Percentiles rank a stretch among this genome's conserved stretches.
Conservation (phyloP, 1,284 basidiomycete genomes). For the Microbotryum lychnidis-dioicae region DNA sequence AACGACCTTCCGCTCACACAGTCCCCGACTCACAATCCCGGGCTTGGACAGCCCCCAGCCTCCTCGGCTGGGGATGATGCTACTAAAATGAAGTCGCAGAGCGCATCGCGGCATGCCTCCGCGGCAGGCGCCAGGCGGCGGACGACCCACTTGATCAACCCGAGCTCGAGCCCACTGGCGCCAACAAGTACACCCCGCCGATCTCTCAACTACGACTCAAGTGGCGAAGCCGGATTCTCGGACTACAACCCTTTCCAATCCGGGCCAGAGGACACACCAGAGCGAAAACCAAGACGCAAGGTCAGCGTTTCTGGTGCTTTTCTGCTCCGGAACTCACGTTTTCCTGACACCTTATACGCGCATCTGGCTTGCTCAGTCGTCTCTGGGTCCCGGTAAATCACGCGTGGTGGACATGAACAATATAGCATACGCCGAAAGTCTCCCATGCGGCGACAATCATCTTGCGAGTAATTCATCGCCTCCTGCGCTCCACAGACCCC, state of each 20-base stretch:
- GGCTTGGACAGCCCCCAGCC: too few species aligned
- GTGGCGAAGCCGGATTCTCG: constrained; percentile 42
- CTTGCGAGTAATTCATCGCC: too few species aligned
- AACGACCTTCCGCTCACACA: too few species aligned
- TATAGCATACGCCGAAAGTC: too few species aligned
- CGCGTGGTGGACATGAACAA: too few species aligned
- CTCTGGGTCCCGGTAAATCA: constrained; percentile 5
- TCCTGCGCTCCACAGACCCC: too few species aligned
- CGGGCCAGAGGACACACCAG: constrained; percentile 43
- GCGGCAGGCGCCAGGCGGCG: neutral
- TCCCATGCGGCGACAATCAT: too few species aligned
- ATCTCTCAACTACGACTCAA: neutral
- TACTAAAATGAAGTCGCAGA: too few species aligned
- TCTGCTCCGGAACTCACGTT: neutral
- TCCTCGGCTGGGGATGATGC: too few species aligned
- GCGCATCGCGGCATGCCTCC: too few species aligned
- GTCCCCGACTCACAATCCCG: too few species aligned
- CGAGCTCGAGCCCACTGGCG: neutral
- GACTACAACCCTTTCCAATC: constrained; percentile 50
- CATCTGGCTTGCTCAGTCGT: constrained; percentile 12
- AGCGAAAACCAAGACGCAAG: constrained; percentile 34
- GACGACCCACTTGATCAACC: neutral
- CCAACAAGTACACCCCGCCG: neutral
- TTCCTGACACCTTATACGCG: neutral
- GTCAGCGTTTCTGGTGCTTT: neutral